Evolutionary conservation across 768 basidiomycete species (phyloP).

Genomic region (Macrolepiota fuliginosa): DNA sequence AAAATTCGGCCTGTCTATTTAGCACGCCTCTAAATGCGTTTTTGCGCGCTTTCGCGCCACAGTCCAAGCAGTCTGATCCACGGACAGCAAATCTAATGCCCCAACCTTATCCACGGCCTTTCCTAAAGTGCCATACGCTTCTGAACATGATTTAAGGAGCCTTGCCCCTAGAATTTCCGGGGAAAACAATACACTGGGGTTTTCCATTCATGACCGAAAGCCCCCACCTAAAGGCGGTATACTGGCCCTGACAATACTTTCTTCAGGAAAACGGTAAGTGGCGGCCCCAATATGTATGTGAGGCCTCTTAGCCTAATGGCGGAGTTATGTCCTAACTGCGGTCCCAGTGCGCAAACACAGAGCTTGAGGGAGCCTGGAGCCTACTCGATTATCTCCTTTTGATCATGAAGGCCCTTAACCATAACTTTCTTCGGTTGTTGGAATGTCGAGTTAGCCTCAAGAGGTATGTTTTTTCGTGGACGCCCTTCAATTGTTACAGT

Average conservation of each 20-base stretch:
- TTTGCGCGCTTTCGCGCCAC: neutral
- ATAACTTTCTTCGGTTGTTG: neutral
- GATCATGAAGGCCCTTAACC: neutral
- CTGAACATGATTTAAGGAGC: neutral
- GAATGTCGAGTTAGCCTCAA: neutral
- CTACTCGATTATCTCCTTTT: neutral
- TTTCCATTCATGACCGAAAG: neutral
- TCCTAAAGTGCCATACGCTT: neutral
- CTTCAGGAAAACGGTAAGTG: neutral
- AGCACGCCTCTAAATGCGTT: neutral
- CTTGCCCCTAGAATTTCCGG: neutral
- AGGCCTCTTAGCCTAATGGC: neutral
- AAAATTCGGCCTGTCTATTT: neutral
- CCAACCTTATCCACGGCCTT: neutral
- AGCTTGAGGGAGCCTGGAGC: neutral
- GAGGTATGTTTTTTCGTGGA: neutral
- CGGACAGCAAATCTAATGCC: neutral
- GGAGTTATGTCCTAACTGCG: conserved; percentile 10
- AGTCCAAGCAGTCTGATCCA: neutral
- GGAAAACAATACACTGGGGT: neutral
- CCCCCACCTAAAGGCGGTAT: neutral
- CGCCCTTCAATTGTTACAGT: neutral
- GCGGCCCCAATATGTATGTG: no score
- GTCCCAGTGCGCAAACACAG: conserved; percentile 1
- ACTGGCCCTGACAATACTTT: neutral